Evolutionary conservation across 2,329 filamentous ascomycete genomes (phyloP), one percentile per base, ranked within the genome.

Genomic region (Aspergillus proliferans): DNA sequence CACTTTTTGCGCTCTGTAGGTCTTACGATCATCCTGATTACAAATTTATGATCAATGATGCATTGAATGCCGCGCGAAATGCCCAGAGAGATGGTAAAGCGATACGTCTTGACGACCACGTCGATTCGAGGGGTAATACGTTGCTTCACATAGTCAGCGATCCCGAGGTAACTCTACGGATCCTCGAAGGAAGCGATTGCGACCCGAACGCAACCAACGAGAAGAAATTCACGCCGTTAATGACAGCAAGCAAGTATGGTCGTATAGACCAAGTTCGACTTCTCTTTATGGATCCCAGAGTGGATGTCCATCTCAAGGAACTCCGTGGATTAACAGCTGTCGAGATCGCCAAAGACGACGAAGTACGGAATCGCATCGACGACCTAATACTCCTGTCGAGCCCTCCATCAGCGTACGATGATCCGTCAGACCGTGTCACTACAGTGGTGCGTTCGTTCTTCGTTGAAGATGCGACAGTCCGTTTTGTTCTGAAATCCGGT

Each of bases 201-300:
- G 90, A 98, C 63, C 88, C 92, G 48, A 98, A 98, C 69, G 91
- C 92, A 7, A 87, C 85, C 7, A 98, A 98, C 63, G 91, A 97
- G 59, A 95, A 89, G 71, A 86, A 83, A 43, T 97, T 98, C 64
- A 98, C 94, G 0, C 85, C 93, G 1, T 76, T 98, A 49, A 98
- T 98, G 93, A 87, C 98, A 53, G 92, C 92, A 6, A 97, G 92
- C 78, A 98, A 98, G 68, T 98, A 97, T 64, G 93, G 93, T 30
- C 83, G 93, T 53, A 86, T 95, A 47, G 93, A 97, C 60, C 88
- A 95, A 76, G 92, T 98, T 15, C 80, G 91, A 50, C 84, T 85
- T 8, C 77, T 98, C 5, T 97, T 95, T 67, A 81, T 85, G 39
- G 93, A 98, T 64, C 82, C 88, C 21, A 78, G 94, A 58, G 89